These are phyloP conservation scores for Lecanosticta acicola DNA, from an alignment of 2,329 filamentous ascomycete genomes.

Conservation along the genomic window DNA sequence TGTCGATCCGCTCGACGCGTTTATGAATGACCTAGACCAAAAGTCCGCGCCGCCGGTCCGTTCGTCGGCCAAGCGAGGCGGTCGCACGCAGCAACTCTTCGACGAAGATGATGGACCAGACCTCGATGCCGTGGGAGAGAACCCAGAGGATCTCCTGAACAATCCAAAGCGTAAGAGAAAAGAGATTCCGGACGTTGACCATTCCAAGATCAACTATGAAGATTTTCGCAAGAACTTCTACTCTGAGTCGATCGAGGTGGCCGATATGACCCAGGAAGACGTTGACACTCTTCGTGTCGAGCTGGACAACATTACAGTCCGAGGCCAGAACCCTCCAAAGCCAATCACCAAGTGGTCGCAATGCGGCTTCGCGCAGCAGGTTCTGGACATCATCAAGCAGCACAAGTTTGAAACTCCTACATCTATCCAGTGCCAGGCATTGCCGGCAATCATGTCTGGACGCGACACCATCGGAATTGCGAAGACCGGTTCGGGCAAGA, in stretches of 20 bases:
- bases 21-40: constrained; percentile 70
- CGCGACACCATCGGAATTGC: constrained; percentile 93
- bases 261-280: constrained; percentile 77
- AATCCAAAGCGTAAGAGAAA: constrained; percentile 78
- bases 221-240: constrained; percentile 93
- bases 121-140: constrained; percentile 57
- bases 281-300: constrained; percentile 75
- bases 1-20: constrained; percentile 89
- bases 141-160: constrained; percentile 60
- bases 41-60: constrained; percentile 37
- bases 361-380: constrained; percentile 81
- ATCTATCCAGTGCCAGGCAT: constrained; percentile 88
- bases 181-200: constrained; percentile 83
- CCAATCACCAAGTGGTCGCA: constrained; percentile 97
- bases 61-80: constrained; percentile 44
- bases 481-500: constrained; percentile 97
- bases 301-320: constrained; percentile 91
- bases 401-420: constrained; percentile 85
- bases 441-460: constrained; percentile 92
- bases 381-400: constrained; percentile 74
- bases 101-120: constrained; percentile 76
- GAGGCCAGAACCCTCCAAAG: constrained; percentile 80
- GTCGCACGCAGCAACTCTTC: constrained; percentile 72
- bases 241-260: constrained; percentile 78
- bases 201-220: constrained; percentile 77